phyloP scores from a whole-genome alignment of 2,329 filamentous ascomycete species.

The Colletotrichum shisoi region DNA sequence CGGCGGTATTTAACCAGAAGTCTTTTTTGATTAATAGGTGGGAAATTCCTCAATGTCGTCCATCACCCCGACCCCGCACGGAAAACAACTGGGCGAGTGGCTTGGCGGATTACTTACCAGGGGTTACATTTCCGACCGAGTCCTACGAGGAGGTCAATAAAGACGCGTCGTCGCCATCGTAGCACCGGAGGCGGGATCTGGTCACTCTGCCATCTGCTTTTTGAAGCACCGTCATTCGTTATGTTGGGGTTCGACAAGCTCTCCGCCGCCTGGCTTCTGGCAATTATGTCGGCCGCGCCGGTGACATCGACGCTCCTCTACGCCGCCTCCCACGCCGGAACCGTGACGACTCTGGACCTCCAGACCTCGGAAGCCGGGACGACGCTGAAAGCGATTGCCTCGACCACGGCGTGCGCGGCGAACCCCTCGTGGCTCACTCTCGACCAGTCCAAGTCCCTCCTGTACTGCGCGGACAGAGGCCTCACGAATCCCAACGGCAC shows the following conservation, averaged over 20 bases:
- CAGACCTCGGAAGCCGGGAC: constrained; percentile 13
- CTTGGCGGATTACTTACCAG: background rate
- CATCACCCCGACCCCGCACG: constrained; percentile 34
- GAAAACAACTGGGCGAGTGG: constrained; percentile 28
- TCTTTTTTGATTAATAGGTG: constrained; percentile 29
- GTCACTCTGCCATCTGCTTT: background rate
- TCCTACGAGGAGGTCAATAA: constrained; percentile 2
- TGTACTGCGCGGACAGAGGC: constrained; percentile 37
- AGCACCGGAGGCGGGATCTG: too few species aligned
- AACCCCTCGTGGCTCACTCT: constrained; percentile 39
- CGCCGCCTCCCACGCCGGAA: constrained; percentile 58
- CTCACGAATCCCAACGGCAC: constrained; percentile 31
- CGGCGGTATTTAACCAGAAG: background rate
- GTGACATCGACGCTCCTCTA: constrained; percentile 54
- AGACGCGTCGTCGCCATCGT: background rate
- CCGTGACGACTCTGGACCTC: constrained; percentile 58
- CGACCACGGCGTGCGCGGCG: constrained; percentile 37
- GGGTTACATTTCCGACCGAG: constrained; percentile 30
- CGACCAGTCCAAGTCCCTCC: constrained; percentile 34
- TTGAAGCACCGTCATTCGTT: background rate
- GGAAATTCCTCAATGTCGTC: constrained; percentile 15
- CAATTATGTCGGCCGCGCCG: constrained; percentile 39
- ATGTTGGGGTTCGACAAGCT: constrained; percentile 26
- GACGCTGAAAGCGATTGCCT: constrained; percentile 24
- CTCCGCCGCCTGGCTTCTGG: constrained; percentile 20